These are phyloP conservation scores for Aquilaria agallochum DNA, from an alignment of 441 rosid genomes.

Conservation along the genomic window DNA sequence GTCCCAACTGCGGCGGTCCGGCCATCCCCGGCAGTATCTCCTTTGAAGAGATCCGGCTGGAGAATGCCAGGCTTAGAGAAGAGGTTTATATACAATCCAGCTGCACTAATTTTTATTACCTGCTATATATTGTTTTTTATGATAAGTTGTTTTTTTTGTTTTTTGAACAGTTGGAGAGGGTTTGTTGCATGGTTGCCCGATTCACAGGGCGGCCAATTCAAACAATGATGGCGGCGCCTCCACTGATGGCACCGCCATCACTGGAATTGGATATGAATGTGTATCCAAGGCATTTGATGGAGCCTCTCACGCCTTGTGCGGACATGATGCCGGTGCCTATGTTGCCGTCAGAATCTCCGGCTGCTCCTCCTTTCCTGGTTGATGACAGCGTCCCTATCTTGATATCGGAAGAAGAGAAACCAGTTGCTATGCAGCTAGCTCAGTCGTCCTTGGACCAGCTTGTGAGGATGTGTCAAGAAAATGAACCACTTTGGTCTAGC, in stretches of 20 bases:
- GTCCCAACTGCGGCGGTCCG: constrained; percentile 80
- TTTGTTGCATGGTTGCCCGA: constrained; percentile 54
- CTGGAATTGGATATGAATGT: constrained; percentile 77
- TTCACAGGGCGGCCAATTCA: constrained; percentile 48
- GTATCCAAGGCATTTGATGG: constrained; percentile 50
- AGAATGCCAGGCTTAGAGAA: constrained; percentile 82
- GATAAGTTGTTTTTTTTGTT: neutral
- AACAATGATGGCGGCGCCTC: constrained; percentile 34
- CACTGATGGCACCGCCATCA: constrained; percentile 38
- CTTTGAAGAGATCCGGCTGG: constrained; percentile 73
- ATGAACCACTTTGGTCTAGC: constrained; percentile 68
- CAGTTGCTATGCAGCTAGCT: constrained; percentile 68
- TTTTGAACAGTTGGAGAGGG: constrained; percentile 61
- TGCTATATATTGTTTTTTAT: neutral
- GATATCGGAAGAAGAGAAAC: constrained; percentile 61
- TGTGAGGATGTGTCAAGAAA: constrained; percentile 50
- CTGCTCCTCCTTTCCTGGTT: constrained; percentile 31
- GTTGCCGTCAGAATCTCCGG: constrained; percentile 34
- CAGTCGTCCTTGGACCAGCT: constrained; percentile 69
- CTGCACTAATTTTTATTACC: neutral
- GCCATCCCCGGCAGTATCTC: constrained; percentile 62
- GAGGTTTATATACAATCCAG: constrained; percentile 37
- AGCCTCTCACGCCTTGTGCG: constrained; percentile 25
- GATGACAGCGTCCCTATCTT: constrained; percentile 3
- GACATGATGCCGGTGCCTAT: constrained; percentile 60